These are phyloP conservation scores for Metschnikowia koreensis DNA, from an alignment of 805 yeast species.

Conservation along the genomic window DNA sequence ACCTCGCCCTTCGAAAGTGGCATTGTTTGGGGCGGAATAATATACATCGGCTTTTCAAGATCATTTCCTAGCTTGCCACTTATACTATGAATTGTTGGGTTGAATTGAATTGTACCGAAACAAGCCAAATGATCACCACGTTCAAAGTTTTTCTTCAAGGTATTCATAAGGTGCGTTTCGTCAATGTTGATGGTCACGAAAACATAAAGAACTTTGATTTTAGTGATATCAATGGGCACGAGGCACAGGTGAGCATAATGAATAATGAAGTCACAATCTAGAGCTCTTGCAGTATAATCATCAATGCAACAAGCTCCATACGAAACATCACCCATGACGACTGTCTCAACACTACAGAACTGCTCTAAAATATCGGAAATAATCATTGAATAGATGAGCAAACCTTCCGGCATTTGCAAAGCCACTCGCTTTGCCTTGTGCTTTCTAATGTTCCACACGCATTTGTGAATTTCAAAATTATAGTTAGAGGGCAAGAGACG, in stretches of 20 bases:
- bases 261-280: slow-evolving; percentile 90
- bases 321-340: slow-evolving; percentile 98
- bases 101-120: slow-evolving; percentile 96
- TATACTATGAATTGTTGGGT: slow-evolving; percentile 85
- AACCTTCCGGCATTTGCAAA: slow-evolving; percentile 96
- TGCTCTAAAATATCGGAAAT: slow-evolving; percentile 92
- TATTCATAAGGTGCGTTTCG: slow-evolving; percentile 73
- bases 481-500: slow-evolving; percentile 83
- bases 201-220: slow-evolving; percentile 87
- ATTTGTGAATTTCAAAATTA: slow-evolving; percentile 93
- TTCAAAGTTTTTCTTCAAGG: slow-evolving; percentile 67
- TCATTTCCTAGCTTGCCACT: slow-evolving; percentile 56
- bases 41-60: slow-evolving; percentile 49
- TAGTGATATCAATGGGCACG: slow-evolving; percentile 90
- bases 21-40: slow-evolving; percentile 84
- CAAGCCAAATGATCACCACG: slow-evolving; percentile 69
- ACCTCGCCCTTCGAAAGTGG: slow-evolving; percentile 96
- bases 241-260: slow-evolving; percentile 98
- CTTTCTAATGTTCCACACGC: slow-evolving; percentile 87
- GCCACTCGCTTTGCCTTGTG: slow-evolving; percentile 79
- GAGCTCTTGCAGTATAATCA: slow-evolving; percentile 88
- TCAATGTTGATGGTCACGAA: slow-evolving; percentile 93
- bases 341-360: slow-evolving; percentile 80
- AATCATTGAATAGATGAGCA: slow-evolving; percentile 81
- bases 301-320: slow-evolving; percentile 99